phyloP scores from a whole-genome alignment of 179 eudicot species.

The Camellia oleifera region DNA sequence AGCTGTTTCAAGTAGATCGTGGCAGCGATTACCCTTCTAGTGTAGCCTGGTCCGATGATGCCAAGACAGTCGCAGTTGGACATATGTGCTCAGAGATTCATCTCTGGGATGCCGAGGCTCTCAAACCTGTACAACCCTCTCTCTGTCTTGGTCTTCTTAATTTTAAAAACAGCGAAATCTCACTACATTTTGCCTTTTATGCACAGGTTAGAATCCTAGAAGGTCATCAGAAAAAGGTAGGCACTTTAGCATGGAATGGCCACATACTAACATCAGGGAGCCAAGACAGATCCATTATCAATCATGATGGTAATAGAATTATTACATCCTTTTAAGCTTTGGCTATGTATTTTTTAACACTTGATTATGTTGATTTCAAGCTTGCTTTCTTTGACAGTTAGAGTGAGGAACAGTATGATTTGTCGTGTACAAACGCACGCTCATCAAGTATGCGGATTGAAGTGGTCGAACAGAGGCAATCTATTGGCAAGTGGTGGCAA shows the following conservation, averaged over 20 bases:
- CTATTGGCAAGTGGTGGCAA: slow-evolving; percentile 45
- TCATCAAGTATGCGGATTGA: slow-evolving; percentile 31
- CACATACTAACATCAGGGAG: slow-evolving; percentile 39
- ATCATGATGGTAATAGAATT: slow-evolving; percentile 33
- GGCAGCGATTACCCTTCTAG: slow-evolving; percentile 29
- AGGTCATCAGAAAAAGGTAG: slow-evolving; percentile 34
- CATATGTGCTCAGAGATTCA: slow-evolving; percentile 20
- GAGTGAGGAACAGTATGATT: slow-evolving; percentile 27
- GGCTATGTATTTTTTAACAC: neutral
- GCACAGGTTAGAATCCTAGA: slow-evolving; percentile 30
- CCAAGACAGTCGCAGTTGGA: slow-evolving; percentile 35
- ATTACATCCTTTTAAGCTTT: neutral
- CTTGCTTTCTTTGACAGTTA: slow-evolving; percentile 25
- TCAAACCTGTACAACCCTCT: slow-evolving; percentile 23
- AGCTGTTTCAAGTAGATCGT: slow-evolving; percentile 3
- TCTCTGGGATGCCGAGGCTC: slow-evolving; percentile 38
- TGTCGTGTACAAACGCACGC: slow-evolving; percentile 21
- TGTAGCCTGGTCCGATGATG: slow-evolving; percentile 40
- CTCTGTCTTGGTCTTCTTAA: neutral
- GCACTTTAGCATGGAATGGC: slow-evolving; percentile 39
- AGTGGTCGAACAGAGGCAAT: slow-evolving; percentile 38
- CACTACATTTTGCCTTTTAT: neutral
- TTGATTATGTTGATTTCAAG: neutral
- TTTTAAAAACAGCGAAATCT: neutral
- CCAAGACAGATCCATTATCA: slow-evolving; percentile 34